A percentile compares a stretch with the other conserved stretches of the same genome.
These are phyloP conservation scores for Diospyros kaki DNA, from an alignment of 148 eudicot genomes.

Conservation along the genomic window DNA sequence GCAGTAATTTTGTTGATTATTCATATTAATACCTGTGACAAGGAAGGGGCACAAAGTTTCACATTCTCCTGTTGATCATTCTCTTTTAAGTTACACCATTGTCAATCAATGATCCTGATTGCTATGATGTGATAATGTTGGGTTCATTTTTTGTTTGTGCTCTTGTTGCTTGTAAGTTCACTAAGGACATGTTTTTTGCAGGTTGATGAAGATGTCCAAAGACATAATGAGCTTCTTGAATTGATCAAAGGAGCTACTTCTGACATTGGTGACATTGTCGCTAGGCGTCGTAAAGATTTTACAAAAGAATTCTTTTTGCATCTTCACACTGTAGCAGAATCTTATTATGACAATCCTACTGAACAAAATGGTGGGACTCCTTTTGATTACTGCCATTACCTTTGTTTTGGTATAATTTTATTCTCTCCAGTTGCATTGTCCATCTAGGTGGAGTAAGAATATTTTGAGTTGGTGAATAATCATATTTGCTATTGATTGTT, in stretches of 20 bases:
- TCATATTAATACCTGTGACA: not conserved
- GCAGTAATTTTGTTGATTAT: too few species aligned
- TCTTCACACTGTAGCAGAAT: conserved; percentile 72
- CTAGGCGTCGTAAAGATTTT: conserved; percentile 91
- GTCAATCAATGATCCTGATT: not conserved
- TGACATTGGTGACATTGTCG: conserved; percentile 64
- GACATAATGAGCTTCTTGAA: conserved; percentile 78
- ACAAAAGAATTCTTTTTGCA: conserved; percentile 84
- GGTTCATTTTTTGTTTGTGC: not conserved
- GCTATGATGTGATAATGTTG: not conserved
- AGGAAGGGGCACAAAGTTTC: not conserved
- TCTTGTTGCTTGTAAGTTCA: not conserved
- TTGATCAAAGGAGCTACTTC: conserved; percentile 48
- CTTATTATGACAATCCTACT: conserved; percentile 66
- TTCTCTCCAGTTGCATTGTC: conserved; percentile 5
- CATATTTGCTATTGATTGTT: not conserved
- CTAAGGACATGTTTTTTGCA: conserved; percentile 20
- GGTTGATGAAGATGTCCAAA: conserved; percentile 87
- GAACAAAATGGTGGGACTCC: conserved; percentile 69
- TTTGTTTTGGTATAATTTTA: not conserved
- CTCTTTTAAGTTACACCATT: conserved; percentile 7
- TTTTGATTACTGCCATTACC: conserved; percentile 3
- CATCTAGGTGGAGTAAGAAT: conserved; percentile 13
- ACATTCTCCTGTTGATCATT: not conserved
- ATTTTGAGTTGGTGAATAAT: conserved; percentile 1